Conservation (phyloP, 768 basidiomycete species). For the Tricholoma saponaceum region DNA sequence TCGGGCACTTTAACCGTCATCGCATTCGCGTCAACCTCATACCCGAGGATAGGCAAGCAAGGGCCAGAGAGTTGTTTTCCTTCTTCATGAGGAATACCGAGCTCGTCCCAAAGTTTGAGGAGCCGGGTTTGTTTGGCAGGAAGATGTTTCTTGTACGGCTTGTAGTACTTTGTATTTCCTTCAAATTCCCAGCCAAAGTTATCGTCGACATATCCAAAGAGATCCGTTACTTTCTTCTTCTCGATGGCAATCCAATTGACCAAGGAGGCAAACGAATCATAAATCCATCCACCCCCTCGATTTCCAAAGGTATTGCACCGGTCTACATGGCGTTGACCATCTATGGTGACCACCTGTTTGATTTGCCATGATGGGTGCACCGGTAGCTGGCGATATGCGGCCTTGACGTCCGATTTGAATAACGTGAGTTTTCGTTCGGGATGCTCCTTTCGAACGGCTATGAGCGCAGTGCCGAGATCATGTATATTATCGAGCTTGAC, state of each 20-base stretch:
- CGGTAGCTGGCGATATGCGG: constrained; percentile 29
- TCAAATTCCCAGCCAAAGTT: not conserved
- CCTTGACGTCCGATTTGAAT: constrained; percentile 34
- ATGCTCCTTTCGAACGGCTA: constrained; percentile 12
- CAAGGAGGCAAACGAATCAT: not conserved
- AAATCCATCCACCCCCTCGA: not conserved
- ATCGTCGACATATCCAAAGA: not conserved
- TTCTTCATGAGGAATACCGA: too few relatives aligned
- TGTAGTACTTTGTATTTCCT: not conserved
- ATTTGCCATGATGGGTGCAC: constrained; percentile 27
- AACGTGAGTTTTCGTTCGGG: constrained; percentile 12
- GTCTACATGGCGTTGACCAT: constrained; percentile 25
- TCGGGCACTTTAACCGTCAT: constrained; percentile 1
- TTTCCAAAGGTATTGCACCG: not conserved
- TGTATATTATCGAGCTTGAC: constrained; percentile 13
- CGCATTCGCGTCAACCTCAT: constrained; percentile 5
- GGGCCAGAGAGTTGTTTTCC: constrained; percentile 5
- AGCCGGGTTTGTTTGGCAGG: not conserved
- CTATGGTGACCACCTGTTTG: constrained; percentile 29
- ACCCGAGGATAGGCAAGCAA: not conserved
- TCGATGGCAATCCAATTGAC: not conserved
- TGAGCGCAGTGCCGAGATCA: constrained; percentile 22
- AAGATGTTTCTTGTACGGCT: not conserved
- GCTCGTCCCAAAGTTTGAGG: not conserved
- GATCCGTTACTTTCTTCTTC: not conserved